Evolutionary conservation across 2,329 filamentous ascomycete species (phyloP), one percentile per base, ranked within the genome.

Genomic region (Chaetomium sp.): DNA sequence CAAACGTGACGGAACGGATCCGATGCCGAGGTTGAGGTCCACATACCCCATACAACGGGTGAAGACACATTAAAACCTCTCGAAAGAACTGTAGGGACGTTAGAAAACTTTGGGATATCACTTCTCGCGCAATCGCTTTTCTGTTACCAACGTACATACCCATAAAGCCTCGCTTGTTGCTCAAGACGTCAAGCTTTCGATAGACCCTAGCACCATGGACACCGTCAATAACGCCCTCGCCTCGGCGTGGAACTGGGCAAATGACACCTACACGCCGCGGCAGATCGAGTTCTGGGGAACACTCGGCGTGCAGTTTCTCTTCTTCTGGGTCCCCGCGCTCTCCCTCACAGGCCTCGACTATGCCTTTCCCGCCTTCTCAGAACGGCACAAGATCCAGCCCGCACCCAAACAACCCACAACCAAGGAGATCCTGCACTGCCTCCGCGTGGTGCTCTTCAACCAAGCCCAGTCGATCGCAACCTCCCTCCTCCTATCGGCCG

Each of bases 321-420:
- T 72, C 66, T 78, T 76, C 69, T 79, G 75, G 76, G 50, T 75
- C 37, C 74, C 74, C 0, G 74, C 70, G 5, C 60, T 65, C 8
- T 34, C 72, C 49, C 80, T 76, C 60, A 66, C 76, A 32, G 65
- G 64, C 0, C 70, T 81, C 11, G 75, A 78, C 59, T 42, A 57
- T 8, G 9, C 76, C 9, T 68, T 72, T n/a, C 79, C 79, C 0
- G 46, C 62, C 7, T 81, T 80, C 60, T 76, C 78, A 0, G 68
- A 69, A 6, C 70, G 69, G 4, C 79, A 82, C 69, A 82, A 81
- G 63, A 75, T 81, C 55, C 79, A 82, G 59, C 76, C 77, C 0
- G 70, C 74, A 0, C 73, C 74, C 1, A 76, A 74, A 49, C 78
- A 80, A 61, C 78, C 79, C 1, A 76, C 72, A 1, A 42, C 64